Percentiles rank a stretch among this genome's conserved stretches.
These are phyloP conservation scores for Nannizziopsis arthrosporioides DNA, from an alignment of 2,329 filamentous ascomycete species.

Conservation along the genomic window DNA sequence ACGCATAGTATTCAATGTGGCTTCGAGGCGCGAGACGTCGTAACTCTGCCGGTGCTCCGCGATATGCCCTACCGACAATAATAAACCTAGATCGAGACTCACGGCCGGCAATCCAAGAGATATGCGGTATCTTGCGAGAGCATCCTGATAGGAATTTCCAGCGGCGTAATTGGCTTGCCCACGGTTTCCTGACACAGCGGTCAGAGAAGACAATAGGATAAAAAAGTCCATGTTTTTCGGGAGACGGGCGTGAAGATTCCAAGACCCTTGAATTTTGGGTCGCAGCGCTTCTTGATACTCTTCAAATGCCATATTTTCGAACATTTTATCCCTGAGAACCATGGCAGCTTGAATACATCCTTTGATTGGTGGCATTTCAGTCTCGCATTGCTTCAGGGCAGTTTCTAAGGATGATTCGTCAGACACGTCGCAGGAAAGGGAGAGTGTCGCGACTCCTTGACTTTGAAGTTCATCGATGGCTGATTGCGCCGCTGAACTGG, in stretches of 20 bases:
- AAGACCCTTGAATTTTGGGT: slow-evolving; percentile 26
- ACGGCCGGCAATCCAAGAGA: background rate
- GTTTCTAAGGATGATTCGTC: slow-evolving; percentile 11
- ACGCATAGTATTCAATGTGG: background rate
- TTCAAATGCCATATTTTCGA: slow-evolving; percentile 27
- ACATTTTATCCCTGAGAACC: slow-evolving; percentile 22
- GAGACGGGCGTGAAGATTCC: slow-evolving; percentile 23
- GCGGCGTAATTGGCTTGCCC: slow-evolving; percentile 28
- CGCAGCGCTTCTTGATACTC: slow-evolving; percentile 24
- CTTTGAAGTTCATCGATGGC: background rate
- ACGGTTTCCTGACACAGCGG: slow-evolving; percentile 23
- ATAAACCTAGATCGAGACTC: slow-evolving; percentile 4
- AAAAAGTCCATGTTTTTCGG: slow-evolving; percentile 32
- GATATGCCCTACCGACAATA: slow-evolving; percentile 7
- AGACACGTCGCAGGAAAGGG: slow-evolving; percentile 17
- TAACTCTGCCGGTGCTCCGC: background rate
- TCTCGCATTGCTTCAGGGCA: slow-evolving; percentile 13
- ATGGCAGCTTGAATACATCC: slow-evolving; percentile 28
- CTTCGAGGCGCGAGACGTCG: background rate
- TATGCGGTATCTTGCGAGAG: slow-evolving; percentile 9
- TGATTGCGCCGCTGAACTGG: background rate
- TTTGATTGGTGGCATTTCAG: slow-evolving; percentile 20
- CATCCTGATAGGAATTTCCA: slow-evolving; percentile 28
- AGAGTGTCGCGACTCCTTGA: background rate
- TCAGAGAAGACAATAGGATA: slow-evolving; percentile 29